Conservation (phyloP, 169 alveolate genomes). For the Plasmodium billcollinsi region DNA sequence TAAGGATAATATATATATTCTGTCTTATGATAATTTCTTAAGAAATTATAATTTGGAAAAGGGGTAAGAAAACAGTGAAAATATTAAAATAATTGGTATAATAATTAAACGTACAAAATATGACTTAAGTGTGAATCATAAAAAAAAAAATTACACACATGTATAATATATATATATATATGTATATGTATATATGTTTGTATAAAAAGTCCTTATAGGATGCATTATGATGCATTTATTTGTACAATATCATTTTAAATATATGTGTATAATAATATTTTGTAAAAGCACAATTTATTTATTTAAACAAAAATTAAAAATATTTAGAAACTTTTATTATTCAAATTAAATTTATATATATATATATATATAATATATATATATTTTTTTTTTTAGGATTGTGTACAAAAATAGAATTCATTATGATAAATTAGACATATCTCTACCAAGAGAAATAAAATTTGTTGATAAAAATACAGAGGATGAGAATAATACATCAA, state of each 20-base stretch:
- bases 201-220: neutral
- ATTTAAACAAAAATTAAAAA: too few relatives aligned
- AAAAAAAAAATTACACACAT: neutral
- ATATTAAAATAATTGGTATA: neutral
- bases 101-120: too few relatives aligned
- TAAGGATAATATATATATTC: slow-evolving; percentile 32
- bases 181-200: neutral
- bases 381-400: slow-evolving; percentile 13
- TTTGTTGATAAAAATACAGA: slow-evolving; percentile 10
- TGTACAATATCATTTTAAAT: too few relatives aligned
- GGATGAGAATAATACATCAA: neutral
- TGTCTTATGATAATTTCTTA: slow-evolving; percentile 29
- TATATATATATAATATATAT: neutral
- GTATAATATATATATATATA: neutral
- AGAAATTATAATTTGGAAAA: slow-evolving; percentile 48
- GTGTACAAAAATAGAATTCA: slow-evolving; percentile 63
- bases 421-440: neutral
- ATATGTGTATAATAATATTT: too few relatives aligned
- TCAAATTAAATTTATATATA: neutral
- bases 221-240: too few relatives aligned
- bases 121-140: too few relatives aligned
- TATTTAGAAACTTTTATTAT: too few relatives aligned
- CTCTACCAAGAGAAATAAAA: slow-evolving; percentile 56
- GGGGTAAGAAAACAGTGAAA: slow-evolving; percentile 34
- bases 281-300: too few relatives aligned